Conservation (phyloP, 2,329 filamentous ascomycete genomes). For the Metarhizium guizhouense region DNA sequence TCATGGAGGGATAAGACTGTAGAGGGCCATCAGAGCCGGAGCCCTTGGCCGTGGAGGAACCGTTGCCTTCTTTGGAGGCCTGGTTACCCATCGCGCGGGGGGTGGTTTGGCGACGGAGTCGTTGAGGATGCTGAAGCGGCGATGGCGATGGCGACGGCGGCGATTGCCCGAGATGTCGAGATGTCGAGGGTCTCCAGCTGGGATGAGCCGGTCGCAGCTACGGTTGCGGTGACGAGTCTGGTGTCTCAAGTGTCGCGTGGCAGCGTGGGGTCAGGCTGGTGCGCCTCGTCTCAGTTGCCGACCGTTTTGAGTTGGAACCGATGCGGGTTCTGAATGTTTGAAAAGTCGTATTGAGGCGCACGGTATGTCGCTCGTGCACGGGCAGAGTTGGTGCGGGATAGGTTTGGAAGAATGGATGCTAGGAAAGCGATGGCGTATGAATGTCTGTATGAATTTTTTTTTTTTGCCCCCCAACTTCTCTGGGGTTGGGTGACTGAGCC, state of each 20-base stretch:
- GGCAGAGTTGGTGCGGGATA: not conserved
- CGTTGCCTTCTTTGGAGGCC: constrained; percentile 52
- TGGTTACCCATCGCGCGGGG: constrained; percentile 61
- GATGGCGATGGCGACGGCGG: constrained; percentile 5
- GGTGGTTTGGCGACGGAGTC: not conserved
- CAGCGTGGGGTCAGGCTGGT: constrained; percentile 14
- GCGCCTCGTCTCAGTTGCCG: constrained; percentile 8
- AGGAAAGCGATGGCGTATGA: constrained; percentile 1
- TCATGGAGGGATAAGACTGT: constrained; percentile 85
- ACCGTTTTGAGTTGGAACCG: constrained; percentile 1
- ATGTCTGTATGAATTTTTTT: not conserved
- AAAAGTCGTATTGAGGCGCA: not conserved
- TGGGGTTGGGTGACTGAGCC: constrained; percentile 12
- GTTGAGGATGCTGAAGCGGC: constrained; percentile 9
- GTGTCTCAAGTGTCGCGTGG: constrained; percentile 21
- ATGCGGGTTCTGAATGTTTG: not conserved
- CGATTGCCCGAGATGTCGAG: constrained; percentile 3
- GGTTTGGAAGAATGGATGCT: not conserved
- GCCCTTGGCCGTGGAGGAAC: constrained; percentile 37
- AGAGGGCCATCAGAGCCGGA: constrained; percentile 41
- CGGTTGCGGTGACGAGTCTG: constrained; percentile 5
- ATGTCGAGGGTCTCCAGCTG: not conserved
- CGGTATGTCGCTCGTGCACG: not conserved
- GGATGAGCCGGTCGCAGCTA: constrained; percentile 1
- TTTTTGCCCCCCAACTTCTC: not conserved